These are phyloP conservation scores for Tulasnella sp. DNA, from an alignment of 768 basidiomycete species.

Conservation along the genomic window DNA sequence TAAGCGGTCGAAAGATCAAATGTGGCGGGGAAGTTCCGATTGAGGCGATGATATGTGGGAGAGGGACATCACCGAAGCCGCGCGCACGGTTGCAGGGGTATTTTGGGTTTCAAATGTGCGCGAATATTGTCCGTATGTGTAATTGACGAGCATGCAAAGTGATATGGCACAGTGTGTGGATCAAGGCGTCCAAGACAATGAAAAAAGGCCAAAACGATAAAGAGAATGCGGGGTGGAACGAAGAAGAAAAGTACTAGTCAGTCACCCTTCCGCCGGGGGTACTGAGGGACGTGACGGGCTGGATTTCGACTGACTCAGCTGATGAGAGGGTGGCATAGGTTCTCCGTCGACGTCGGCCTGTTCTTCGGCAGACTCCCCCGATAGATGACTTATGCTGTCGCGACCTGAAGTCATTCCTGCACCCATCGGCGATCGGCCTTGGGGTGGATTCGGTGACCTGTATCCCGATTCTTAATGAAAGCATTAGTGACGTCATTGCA, in stretches of 20 bases:
- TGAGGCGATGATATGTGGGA: background rate
- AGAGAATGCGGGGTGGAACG: background rate
- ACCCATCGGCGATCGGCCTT: background rate
- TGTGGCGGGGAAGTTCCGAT: background rate
- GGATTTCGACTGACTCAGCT: conserved; percentile 14
- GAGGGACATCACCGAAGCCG: background rate
- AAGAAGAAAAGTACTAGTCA: conserved; percentile 14
- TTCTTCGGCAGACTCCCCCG: background rate
- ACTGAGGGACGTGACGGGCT: background rate
- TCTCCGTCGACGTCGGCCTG: conserved; percentile 17
- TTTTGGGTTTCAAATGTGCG: background rate
- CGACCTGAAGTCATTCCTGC: background rate
- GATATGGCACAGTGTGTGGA: conserved; percentile 1
- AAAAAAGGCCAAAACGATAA: background rate
- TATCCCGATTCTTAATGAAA: background rate
- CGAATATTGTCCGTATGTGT: background rate
- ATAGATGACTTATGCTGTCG: background rate
- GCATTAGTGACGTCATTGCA: background rate
- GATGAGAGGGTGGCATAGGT: conserved; percentile 3
- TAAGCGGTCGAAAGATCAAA: background rate
- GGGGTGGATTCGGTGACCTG: conserved; percentile 1
- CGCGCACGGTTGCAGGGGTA: background rate
- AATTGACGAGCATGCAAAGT: conserved; percentile 1
- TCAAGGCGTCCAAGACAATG: background rate
- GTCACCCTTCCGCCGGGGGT: conserved; percentile 10